A percentile compares a stretch with the other conserved stretches of the same genome.
Conservation (phyloP, 495 filamentous ascomycete genomes). For the Barbatosphaeria neglecta region DNA sequence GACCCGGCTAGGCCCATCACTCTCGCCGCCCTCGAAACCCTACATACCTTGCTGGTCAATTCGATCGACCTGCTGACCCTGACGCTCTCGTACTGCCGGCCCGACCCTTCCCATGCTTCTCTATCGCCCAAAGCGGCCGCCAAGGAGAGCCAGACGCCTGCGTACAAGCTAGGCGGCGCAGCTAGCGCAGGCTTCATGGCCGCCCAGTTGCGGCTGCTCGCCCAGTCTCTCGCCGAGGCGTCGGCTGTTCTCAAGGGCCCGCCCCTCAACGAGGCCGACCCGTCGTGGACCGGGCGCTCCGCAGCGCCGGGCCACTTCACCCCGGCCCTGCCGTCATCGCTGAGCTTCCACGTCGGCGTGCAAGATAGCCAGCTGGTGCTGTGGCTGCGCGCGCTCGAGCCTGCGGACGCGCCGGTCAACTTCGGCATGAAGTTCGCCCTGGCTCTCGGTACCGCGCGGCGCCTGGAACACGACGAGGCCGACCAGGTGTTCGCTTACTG, state of each 20-base stretch:
- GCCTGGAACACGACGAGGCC: constrained; percentile 69
- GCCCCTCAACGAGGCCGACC: constrained; percentile 25
- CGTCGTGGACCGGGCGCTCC: constrained; percentile 25
- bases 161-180: constrained; percentile 3
- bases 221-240: constrained; percentile 65
- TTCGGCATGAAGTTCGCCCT: constrained; percentile 39
- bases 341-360: constrained; percentile 68
- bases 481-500: constrained; percentile 51
- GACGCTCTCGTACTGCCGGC: constrained; percentile 49
- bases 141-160: constrained; percentile 33
- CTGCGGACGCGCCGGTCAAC: constrained; percentile 36
- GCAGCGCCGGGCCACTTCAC: constrained; percentile 26
- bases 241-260: constrained; percentile 44
- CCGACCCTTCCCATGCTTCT: constrained; percentile 27
- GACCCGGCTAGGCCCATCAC: constrained; percentile 44
- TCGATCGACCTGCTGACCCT: constrained; percentile 70
- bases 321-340: constrained; percentile 40
- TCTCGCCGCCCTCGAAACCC: constrained; percentile 56
- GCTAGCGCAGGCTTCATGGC: constrained; percentile 61
- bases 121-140: too few relatives aligned
- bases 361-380: constrained; percentile 68
- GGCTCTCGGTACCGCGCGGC: constrained; percentile 45
- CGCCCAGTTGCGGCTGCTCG: constrained; percentile 65
- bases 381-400: constrained; percentile 67
- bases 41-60: constrained; percentile 63